Evolutionary conservation across 768 basidiomycete genomes (phyloP).

Genomic region (Termitomyces eurrhizus): DNA sequence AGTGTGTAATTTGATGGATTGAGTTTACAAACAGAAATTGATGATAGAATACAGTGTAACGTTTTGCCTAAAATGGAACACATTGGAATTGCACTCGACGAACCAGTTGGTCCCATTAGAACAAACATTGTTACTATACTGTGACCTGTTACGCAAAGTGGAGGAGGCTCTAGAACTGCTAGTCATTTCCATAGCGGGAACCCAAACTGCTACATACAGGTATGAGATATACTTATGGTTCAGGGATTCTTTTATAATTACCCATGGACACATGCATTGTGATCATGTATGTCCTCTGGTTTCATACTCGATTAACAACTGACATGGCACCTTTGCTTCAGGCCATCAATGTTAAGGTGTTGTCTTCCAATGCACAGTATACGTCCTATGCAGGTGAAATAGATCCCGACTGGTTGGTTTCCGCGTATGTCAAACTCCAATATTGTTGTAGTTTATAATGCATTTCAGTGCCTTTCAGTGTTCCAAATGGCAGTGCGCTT

Average conservation of each 20-base stretch:
- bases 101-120: no score
- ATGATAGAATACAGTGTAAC: no score
- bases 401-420: constrained; percentile 43
- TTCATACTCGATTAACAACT: neutral
- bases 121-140: no score
- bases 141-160: no score
- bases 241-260: constrained; percentile 9
- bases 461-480: constrained; percentile 24
- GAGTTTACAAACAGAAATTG: neutral
- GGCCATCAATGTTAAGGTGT: constrained; percentile 26
- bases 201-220: no score
- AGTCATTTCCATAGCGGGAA: no score
- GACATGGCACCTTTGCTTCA: constrained; percentile 38
- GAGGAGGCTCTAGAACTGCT: no score
- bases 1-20: no score
- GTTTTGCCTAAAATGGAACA: no score
- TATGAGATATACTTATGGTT: no score
- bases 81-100: no score
- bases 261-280: neutral
- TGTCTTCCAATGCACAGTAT: constrained; percentile 10
- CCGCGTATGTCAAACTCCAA: constrained; percentile 31
- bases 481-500: constrained; percentile 49
- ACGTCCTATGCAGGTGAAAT: constrained; percentile 34
- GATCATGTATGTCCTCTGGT: neutral
- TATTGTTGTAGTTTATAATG: constrained; percentile 5